Conservation (phyloP, 192 early-diverging fungal species). For the Podila clonocystis region DNA sequence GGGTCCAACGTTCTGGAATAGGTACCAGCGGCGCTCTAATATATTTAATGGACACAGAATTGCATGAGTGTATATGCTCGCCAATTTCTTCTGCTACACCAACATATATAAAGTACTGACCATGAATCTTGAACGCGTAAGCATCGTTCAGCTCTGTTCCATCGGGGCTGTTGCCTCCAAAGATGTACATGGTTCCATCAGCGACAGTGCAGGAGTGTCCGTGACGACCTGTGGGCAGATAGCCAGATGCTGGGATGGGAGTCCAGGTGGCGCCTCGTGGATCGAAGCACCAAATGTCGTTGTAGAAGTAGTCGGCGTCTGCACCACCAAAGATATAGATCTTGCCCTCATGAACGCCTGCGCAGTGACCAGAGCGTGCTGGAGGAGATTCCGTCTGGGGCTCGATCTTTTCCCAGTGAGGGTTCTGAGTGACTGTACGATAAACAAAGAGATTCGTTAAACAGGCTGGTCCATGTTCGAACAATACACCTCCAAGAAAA, state of each 20-base stretch:
- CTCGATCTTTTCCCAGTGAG: conserved; percentile 40
- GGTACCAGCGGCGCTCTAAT: conserved; percentile 63
- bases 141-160: conserved; percentile 59
- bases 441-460: not conserved
- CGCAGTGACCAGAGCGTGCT: conserved; percentile 45
- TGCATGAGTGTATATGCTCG: not conserved
- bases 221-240: conserved; percentile 59
- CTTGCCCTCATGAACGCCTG: conserved; percentile 30
- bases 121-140: conserved; percentile 60
- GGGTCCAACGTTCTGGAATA: conserved; percentile 67
- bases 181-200: conserved; percentile 63
- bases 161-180: conserved; percentile 59
- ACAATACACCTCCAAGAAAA: not conserved
- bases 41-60: not conserved
- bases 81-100: not conserved
- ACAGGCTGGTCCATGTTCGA: not conserved
- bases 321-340: conserved; percentile 62
- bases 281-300: conserved; percentile 70
- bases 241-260: conserved; percentile 54
- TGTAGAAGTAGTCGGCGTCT: conserved; percentile 58
- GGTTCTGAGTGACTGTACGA: conserved; percentile 33
- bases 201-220: conserved; percentile 50
- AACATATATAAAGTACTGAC: conserved; percentile 21
- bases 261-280: conserved; percentile 54
- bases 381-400: conserved; percentile 50